Conservation (phyloP, 1,284 basidiomycete genomes). For the Heterobasidion annosum region DNA sequence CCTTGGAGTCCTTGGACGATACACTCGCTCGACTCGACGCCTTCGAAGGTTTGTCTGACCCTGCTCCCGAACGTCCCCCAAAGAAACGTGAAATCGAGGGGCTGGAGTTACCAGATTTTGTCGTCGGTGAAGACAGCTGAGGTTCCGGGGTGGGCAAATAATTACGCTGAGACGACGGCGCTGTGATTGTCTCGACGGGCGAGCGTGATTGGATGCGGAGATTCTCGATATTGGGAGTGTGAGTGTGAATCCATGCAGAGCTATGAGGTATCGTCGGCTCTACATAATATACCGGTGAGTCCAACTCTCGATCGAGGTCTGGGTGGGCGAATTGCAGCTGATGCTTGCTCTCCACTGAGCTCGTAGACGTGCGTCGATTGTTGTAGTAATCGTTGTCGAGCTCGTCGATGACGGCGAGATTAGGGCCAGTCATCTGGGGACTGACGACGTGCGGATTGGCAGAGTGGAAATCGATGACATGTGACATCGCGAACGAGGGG, state of each 20-base stretch:
- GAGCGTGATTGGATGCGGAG: not conserved
- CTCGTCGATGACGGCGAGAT: conserved; percentile 5
- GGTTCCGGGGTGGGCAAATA: not conserved
- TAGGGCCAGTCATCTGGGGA: not conserved
- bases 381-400: conserved; percentile 1
- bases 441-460: conserved; percentile 1
- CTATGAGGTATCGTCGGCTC: not conserved
- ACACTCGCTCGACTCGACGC: conserved; percentile 5
- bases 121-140: not conserved
- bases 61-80: conserved; percentile 7
- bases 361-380: not conserved
- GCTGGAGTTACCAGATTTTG: not conserved
- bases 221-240: not conserved
- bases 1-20: not conserved
- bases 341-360: conserved; percentile 1
- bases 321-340: not conserved
- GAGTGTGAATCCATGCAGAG: not conserved
- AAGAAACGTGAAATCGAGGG: conserved; percentile 2
- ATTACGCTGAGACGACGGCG: not conserved
- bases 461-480: conserved; percentile 1
- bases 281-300: not conserved
- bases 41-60: conserved; percentile 7
- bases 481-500: conserved; percentile 15
- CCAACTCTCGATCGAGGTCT: not conserved
- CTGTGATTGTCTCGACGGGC: not conserved